These are phyloP conservation scores for Spirogloea muscicola DNA, from an alignment of 139 green algal genomes.

Conservation along the genomic window DNA sequence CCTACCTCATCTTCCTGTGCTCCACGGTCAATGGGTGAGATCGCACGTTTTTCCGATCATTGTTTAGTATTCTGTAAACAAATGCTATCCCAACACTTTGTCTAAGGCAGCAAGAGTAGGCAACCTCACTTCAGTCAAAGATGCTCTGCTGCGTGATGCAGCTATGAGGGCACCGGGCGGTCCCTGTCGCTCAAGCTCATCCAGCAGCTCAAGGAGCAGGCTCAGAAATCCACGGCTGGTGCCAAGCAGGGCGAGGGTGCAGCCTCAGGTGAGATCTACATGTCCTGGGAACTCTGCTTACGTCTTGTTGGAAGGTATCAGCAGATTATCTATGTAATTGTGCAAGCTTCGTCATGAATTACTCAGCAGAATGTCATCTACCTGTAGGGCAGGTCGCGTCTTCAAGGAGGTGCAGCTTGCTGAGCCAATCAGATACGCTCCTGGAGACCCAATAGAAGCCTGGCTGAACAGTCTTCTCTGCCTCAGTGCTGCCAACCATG, in stretches of 20 bases:
- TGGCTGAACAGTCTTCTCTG: slow-evolving; percentile 94
- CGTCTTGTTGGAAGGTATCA: too few relatives aligned
- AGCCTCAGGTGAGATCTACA: too few relatives aligned
- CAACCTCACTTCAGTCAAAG: neutral
- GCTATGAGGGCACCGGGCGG: slow-evolving; percentile 94
- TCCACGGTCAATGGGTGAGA: slow-evolving; percentile 80
- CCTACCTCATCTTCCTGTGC: slow-evolving; percentile 97
- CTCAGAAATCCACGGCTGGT: neutral
- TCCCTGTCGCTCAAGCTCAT: slow-evolving; percentile 94
- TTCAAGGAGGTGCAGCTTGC: slow-evolving; percentile 87
- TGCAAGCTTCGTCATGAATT: too few relatives aligned
- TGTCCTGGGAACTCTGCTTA: too few relatives aligned
- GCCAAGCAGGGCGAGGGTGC: too few relatives aligned
- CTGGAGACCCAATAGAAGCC: slow-evolving; percentile 80
- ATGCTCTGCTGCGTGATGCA: slow-evolving; percentile 30
- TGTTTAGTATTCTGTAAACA: too few relatives aligned
- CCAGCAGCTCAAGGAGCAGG: slow-evolving; percentile 75
- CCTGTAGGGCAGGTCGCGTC: slow-evolving; percentile 56
- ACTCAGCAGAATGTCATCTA: too few relatives aligned
- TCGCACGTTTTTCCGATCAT: too few relatives aligned
- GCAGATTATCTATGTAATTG: too few relatives aligned
- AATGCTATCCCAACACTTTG: too few relatives aligned
- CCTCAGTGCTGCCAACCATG: slow-evolving; percentile 79
- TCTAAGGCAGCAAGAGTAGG: neutral
- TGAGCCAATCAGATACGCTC: slow-evolving; percentile 90